Percentiles rank a stretch among this genome's conserved stretches.
Conservation (phyloP, 306 rosid genomes). For the Nissolia schottii region DNA sequence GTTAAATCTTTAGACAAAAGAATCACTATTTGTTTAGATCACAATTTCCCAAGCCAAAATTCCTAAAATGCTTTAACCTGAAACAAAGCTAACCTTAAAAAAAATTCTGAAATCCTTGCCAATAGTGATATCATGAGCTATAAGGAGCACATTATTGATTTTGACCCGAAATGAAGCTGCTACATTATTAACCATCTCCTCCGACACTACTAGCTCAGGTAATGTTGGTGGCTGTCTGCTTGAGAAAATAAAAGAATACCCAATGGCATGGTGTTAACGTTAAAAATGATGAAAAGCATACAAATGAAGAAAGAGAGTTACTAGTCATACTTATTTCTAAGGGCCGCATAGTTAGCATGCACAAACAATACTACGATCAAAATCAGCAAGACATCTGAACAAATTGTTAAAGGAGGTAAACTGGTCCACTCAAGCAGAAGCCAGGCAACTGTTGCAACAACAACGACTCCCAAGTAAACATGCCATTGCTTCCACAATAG, state of each 20-base stretch:
- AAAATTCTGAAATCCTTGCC: slow-evolving; percentile 85
- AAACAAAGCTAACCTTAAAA: slow-evolving; percentile 64
- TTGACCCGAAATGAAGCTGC: slow-evolving; percentile 95
- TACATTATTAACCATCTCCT: slow-evolving; percentile 84
- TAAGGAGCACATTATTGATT: slow-evolving; percentile 66
- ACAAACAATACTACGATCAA: slow-evolving; percentile 63
- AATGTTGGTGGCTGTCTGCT: slow-evolving; percentile 60
- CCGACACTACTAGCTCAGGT: slow-evolving; percentile 80
- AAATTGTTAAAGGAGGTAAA: slow-evolving; percentile 66
- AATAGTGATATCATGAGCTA: slow-evolving; percentile 91
- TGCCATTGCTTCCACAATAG: slow-evolving; percentile 67
- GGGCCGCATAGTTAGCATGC: slow-evolving; percentile 62
- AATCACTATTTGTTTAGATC: background rate
- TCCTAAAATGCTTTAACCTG: slow-evolving; percentile 6
- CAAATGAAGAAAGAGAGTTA: background rate
- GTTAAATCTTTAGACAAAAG: background rate
- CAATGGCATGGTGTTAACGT: slow-evolving; percentile 10
- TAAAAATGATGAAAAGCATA: slow-evolving; percentile 5
- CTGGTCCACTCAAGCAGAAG: slow-evolving; percentile 57
- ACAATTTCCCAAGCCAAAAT: background rate
- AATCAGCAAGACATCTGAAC: slow-evolving; percentile 87
- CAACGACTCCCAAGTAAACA: slow-evolving; percentile 63
- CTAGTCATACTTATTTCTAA: slow-evolving; percentile 56
- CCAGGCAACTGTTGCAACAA: slow-evolving; percentile 79
- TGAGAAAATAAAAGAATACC: slow-evolving; percentile 22